These are phyloP conservation scores for Spinellus fusiger DNA, from an alignment of 192 early-diverging fungal species.

Conservation along the genomic window DNA sequence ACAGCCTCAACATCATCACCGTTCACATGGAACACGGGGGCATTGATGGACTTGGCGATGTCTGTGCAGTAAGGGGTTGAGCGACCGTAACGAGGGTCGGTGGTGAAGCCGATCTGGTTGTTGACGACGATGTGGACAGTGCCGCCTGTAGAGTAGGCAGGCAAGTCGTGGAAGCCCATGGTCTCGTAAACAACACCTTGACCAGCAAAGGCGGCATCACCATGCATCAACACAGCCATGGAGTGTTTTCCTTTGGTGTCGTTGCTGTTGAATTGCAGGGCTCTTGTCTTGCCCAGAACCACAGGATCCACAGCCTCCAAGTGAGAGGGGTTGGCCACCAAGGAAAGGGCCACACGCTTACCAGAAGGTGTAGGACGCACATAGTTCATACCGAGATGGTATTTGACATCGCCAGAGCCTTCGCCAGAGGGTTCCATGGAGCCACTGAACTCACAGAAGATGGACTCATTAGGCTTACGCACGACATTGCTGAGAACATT, in stretches of 20 bases:
- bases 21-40: constrained; percentile 98
- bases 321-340: constrained; percentile 98
- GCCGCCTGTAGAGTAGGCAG: constrained; percentile 93
- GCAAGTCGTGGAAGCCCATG: constrained; percentile 90
- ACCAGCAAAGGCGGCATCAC: constrained; percentile 96
- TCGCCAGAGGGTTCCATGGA: constrained; percentile 81
- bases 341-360: constrained; percentile 93
- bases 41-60: constrained; percentile 92
- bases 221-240: constrained; percentile 93
- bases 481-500: constrained; percentile 99
- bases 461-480: constrained; percentile 96
- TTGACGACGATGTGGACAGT: constrained; percentile 97
- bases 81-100: constrained; percentile 91
- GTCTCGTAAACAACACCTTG: constrained; percentile 99
- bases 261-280: constrained; percentile 89
- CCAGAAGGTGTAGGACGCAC: constrained; percentile 93
- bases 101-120: constrained; percentile 99
- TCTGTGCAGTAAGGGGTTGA: constrained; percentile 96
- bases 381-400: constrained; percentile 94
- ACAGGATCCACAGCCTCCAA: constrained; percentile 97
- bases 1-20: constrained; percentile 97
- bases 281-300: constrained; percentile 97
- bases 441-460: constrained; percentile 97
- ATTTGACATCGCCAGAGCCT: constrained; percentile 95
- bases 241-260: constrained; percentile 77